A percentile compares a stretch with the other conserved stretches of the same genome.
Conservation (phyloP, 345 rosid genomes). For the Aquilaria yunnanensis region DNA sequence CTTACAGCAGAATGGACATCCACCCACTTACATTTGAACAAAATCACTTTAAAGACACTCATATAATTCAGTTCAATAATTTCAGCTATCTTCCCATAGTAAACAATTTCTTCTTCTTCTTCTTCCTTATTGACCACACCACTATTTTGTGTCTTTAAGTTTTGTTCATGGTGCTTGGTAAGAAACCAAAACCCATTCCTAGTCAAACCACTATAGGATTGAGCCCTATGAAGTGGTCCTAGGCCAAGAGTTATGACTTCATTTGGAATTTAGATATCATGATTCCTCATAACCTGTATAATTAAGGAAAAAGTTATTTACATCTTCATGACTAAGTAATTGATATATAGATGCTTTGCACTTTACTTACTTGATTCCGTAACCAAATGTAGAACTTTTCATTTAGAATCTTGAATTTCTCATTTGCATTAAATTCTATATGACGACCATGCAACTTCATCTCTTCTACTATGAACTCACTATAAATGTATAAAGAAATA, state of each 20-base stretch:
- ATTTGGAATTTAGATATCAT: background rate
- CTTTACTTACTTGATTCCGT: background rate
- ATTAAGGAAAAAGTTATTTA: background rate
- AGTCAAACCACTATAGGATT: background rate
- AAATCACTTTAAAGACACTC: background rate
- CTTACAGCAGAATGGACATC: background rate
- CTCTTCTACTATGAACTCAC: too few relatives aligned
- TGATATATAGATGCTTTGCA: background rate
- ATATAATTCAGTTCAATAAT: background rate
- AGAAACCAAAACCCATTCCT: background rate
- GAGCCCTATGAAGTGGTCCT: background rate
- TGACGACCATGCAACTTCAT: too few relatives aligned
- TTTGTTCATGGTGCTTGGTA: background rate
- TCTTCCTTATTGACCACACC: background rate
- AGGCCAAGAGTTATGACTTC: background rate
- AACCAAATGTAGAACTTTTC: background rate
- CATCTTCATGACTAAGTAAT: background rate
- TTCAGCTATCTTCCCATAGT: background rate
- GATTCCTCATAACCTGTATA: background rate
- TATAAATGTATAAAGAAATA: too few relatives aligned
- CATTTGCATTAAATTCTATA: too few relatives aligned
- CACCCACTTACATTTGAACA: background rate
- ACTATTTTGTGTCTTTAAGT: background rate
- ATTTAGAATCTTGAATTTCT: background rate
- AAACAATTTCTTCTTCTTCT: background rate